Percentiles rank a stretch among this genome's conserved stretches.
phyloP scores from a whole-genome alignment of 257 asterid genomes.

The Solanum dulcamara region DNA sequence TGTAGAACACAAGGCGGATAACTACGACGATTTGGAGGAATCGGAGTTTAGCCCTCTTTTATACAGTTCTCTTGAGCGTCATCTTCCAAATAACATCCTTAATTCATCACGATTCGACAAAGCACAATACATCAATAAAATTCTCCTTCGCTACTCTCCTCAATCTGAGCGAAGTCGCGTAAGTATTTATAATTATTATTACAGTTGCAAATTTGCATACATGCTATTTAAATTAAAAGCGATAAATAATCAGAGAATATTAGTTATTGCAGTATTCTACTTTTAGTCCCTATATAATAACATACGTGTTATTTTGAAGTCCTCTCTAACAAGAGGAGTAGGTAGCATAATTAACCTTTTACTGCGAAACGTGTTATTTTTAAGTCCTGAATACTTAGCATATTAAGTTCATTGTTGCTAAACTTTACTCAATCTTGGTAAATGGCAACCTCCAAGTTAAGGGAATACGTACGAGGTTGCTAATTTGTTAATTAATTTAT shows the following conservation, averaged over 20 bases:
- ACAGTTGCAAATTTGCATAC: too few species aligned
- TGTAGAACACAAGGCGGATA: slow-evolving; percentile 59
- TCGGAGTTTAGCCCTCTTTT: slow-evolving; percentile 38
- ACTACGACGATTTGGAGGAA: slow-evolving; percentile 53
- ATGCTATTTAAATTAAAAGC: too few species aligned
- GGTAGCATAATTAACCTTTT: not conserved
- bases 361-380: not conserved
- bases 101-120: not conserved
- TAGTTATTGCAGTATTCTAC: too few species aligned
- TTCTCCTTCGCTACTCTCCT: not conserved
- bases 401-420: not conserved
- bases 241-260: too few species aligned
- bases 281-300: too few species aligned
- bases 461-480: not conserved
- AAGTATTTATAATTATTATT: not conserved
- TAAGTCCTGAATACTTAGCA: not conserved
- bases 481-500: not conserved
- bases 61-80: slow-evolving; percentile 64
- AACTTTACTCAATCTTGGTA: not conserved
- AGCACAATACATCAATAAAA: not conserved
- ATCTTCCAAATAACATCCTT: slow-evolving; percentile 36
- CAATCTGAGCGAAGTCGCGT: not conserved
- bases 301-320: too few species aligned
- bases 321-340: too few species aligned
- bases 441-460: too few species aligned